Conservation (phyloP, 2,329 filamentous ascomycete species). For the Fusarium sp. region DNA sequence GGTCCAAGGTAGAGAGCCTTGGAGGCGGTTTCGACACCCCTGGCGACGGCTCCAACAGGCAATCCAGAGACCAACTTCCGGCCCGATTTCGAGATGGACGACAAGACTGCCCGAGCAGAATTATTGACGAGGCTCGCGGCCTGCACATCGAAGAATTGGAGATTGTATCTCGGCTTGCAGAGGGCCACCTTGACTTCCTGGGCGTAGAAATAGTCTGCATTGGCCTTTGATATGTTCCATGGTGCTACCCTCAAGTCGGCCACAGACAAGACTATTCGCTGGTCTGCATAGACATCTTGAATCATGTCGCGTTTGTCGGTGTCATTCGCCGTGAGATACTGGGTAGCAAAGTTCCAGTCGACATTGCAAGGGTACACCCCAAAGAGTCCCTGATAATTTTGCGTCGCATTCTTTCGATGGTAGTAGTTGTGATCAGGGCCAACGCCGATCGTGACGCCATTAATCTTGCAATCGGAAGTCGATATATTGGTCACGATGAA, state of each 20-base stretch:
- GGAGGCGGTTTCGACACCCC: constrained; percentile 24
- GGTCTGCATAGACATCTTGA: constrained; percentile 36
- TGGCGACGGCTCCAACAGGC: constrained; percentile 22
- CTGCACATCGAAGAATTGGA: constrained; percentile 22
- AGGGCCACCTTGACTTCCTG: constrained; percentile 34
- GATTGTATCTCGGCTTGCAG: constrained; percentile 37
- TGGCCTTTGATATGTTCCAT: constrained; percentile 13
- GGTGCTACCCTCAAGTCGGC: constrained; percentile 34
- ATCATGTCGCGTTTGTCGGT: constrained; percentile 19
- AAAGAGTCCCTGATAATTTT: constrained; percentile 44
- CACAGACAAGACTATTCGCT: constrained; percentile 36
- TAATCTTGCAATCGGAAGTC: constrained; percentile 40
- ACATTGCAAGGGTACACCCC: constrained; percentile 42
- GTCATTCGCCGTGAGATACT: constrained; percentile 17
- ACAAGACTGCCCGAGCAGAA: constrained; percentile 14
- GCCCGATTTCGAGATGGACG: not conserved
- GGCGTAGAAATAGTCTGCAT: constrained; percentile 29
- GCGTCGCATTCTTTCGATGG: constrained; percentile 40
- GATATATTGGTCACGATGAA: constrained; percentile 42
- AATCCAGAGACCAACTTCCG: constrained; percentile 19
- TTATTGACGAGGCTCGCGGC: constrained; percentile 21
- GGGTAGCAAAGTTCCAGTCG: constrained; percentile 39
- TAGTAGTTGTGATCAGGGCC: constrained; percentile 41
- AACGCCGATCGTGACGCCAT: constrained; percentile 37
- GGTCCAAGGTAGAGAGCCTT: constrained; percentile 27